Evolutionary conservation across 164 flowering plant genomes (phyloP), one percentile per base, ranked within the genome.

Genomic region (Liquidambar formosana): DNA sequence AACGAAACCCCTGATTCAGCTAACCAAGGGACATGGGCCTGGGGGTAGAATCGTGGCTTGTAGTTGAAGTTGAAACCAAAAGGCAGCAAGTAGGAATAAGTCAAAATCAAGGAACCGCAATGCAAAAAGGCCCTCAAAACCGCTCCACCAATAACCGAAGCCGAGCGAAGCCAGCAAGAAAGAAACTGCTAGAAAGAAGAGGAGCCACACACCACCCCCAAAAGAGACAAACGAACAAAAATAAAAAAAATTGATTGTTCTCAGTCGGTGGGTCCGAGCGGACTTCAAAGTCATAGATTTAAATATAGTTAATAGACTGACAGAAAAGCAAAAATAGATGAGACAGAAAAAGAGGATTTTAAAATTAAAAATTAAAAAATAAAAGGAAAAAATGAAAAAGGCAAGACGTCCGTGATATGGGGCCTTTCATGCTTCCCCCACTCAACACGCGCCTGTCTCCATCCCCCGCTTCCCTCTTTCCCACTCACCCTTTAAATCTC

Each of bases 381-480:
- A 43, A 44, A 12, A 45, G 45, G n/a, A 45, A 61, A 33, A n/a
- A 41, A 61, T 18, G 12, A 9, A 52, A 65, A 52, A 65, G 43
- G 43, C 14, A 26, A 1, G 27, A 48, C 44, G 46, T 51, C 27
- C 68, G 68, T 65, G 68, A 65, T 27, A 33, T 33, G 41, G 41
- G 58, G 67, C 16, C 44, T 64, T 38, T 19, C 19, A 19, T 9
- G 57, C 57, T 19, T 54, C 57, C 26, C 5, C 23, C 57, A 1
- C 23, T 28, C 44, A 27, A 57, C 74, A 64, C 74, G 74, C 74
- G 63, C 74, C 66, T 64, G 74, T 71, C 74, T 2, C 11, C 19
- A 18, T 70, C 57, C 25, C 45, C 51, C 14, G 9, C 22, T 53
- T 10, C 10, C 10, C 16, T 45, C 9, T 51, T 57, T 21, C 33